These are phyloP conservation scores for Clathrospora elynae DNA, from an alignment of 2,329 filamentous ascomycete genomes.

Conservation along the genomic window DNA sequence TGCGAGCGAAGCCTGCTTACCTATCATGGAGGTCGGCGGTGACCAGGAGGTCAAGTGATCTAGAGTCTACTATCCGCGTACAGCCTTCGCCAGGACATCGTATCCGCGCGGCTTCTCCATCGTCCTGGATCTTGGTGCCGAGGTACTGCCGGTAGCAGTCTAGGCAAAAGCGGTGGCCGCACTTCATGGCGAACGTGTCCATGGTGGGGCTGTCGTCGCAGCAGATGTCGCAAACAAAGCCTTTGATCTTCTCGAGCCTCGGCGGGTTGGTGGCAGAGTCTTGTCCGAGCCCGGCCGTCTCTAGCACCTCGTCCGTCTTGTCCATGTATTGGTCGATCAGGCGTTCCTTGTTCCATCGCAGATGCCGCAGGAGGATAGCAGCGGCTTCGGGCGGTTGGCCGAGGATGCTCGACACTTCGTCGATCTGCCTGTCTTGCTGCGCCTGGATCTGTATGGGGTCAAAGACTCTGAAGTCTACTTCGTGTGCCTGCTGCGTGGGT, in stretches of 20 bases:
- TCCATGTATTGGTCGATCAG: slow-evolving; percentile 98
- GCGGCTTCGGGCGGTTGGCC: slow-evolving; percentile 87
- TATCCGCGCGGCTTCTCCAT: slow-evolving; percentile 93
- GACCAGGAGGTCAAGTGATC: slow-evolving; percentile 79
- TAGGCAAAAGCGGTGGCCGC: slow-evolving; percentile 89
- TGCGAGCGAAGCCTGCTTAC: slow-evolving; percentile 41
- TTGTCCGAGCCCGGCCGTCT: slow-evolving; percentile 79
- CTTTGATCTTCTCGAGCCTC: slow-evolving; percentile 71
- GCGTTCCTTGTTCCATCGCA: slow-evolving; percentile 95
- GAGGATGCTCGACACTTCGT: slow-evolving; percentile 89
- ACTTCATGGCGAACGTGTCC: slow-evolving; percentile 90
- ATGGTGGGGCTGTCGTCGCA: slow-evolving; percentile 83
- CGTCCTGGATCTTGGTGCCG: slow-evolving; percentile 88
- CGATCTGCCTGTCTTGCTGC: slow-evolving; percentile 84
- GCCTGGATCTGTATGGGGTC: slow-evolving; percentile 79
- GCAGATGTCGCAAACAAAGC: slow-evolving; percentile 93
- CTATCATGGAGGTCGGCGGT: slow-evolving; percentile 61
- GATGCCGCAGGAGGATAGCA: slow-evolving; percentile 86
- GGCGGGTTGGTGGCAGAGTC: slow-evolving; percentile 55
- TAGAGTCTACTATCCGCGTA: slow-evolving; percentile 87
- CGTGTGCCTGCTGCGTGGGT: slow-evolving; percentile 74
- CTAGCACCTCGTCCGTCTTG: slow-evolving; percentile 74
- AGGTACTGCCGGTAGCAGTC: slow-evolving; percentile 93
- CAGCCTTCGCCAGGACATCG: slow-evolving; percentile 90
- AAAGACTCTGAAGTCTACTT: slow-evolving; percentile 83